Base-by-base conservation (phyloP, 768 basidiomycete species). In the Dentipellis sp. region DNA sequence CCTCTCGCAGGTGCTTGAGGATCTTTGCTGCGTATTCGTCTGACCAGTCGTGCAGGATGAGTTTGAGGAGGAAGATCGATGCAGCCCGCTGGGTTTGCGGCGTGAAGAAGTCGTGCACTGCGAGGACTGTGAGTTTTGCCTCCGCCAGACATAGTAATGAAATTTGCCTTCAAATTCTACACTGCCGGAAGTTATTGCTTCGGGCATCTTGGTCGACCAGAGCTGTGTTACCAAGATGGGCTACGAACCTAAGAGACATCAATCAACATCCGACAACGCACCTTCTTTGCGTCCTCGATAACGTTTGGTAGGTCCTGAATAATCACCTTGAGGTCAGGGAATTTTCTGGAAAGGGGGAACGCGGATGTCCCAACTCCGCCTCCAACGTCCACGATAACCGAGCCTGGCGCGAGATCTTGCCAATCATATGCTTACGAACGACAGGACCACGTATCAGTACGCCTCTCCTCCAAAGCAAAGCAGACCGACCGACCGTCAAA, bases 11-110 rank as follows among this genome's bases (percentile, higher is more conserved):
- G n/a, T 65, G 58, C n/a, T 50, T 29, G 10, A 73, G 63, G 42
- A 73, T 68, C 17, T 53, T 40, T 7, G 29, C 6, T 21, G 52
- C 58, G 17, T 63, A 22, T 0, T 49, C 56, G 56, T 69, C 66
- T 4, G 64, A 40, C 70, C 70, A 71, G 60, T 73, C 67, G 58
- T 73, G 71, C 17, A 66, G 39, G 39, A 69, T 66, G 39, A 53
- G 47, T 6, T 68, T 60, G 16, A 70, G 34, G 39, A 70, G 56
- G 59, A 66, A 72, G 4, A 71, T 63, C 3, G 61, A 12, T 3
- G 9, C 19, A 1, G 14, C 53, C 17, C 12, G 1, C 4, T 4
- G 40, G 10, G 53, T 17, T n/a, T 54, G 53, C 3, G 53, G 45
- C 10, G 11, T 29, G 23, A 54, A 36, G 22, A 54, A 46, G 35